phyloP scores from a whole-genome alignment of 768 basidiomycete species.

The Mycena belliarum region DNA sequence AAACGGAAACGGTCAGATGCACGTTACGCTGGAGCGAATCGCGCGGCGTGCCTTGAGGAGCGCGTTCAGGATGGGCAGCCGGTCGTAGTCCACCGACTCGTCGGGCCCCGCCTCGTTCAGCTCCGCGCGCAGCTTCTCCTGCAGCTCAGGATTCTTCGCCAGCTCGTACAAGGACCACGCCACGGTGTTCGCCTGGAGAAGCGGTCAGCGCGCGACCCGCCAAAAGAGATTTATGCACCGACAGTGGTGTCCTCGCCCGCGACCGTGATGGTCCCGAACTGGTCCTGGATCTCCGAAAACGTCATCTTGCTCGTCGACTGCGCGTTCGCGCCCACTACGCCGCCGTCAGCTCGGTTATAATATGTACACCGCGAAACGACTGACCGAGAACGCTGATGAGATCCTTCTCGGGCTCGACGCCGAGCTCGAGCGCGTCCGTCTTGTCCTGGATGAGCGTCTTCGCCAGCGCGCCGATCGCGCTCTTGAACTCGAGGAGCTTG shows the following conservation, averaged over 20 bases:
- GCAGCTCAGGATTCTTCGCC: conserved; percentile 28
- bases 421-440: conserved; percentile 15
- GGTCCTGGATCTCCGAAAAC: conserved; percentile 14
- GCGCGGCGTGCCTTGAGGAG: conserved; percentile 6
- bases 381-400: conserved; percentile 17
- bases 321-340: conserved; percentile 12
- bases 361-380: neutral
- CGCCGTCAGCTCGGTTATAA: neutral
- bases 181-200: conserved; percentile 15
- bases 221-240: neutral
- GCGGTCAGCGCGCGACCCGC: neutral
- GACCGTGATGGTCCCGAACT: conserved; percentile 18
- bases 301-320: conserved; percentile 19
- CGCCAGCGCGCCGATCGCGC: conserved; percentile 12
- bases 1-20: no score
- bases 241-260: conserved; percentile 21
- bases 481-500: conserved; percentile 20
- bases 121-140: conserved; percentile 31
- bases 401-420: conserved; percentile 18
- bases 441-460: conserved; percentile 17
- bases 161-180: conserved; percentile 35
- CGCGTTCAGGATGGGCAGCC: conserved; percentile 15
- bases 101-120: conserved; percentile 23
- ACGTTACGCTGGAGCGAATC: neutral
- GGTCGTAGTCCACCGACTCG: conserved; percentile 17